phyloP scores from a whole-genome alignment of 2,329 filamentous ascomycete genomes.

The Alternaria conjuncta region DNA sequence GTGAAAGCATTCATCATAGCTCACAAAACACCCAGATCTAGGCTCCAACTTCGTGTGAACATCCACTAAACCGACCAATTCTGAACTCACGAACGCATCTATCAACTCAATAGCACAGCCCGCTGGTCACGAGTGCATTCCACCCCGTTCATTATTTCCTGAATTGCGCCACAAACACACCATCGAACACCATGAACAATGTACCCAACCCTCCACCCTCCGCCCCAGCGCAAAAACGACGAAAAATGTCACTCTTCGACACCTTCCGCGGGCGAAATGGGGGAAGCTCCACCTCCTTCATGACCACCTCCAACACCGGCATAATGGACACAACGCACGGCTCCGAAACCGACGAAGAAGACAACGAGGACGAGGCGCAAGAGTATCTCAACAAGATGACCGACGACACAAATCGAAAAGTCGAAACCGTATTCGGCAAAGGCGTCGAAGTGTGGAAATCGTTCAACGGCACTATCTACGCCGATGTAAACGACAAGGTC shows the following conservation, averaged over 20 bases:
- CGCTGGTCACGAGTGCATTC: not conserved
- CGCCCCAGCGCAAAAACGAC: not conserved
- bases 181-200: not conserved
- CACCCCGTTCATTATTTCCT: not conserved
- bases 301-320: not conserved
- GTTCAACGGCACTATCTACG: conserved; percentile 9
- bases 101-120: not conserved
- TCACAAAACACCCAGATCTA: not conserved
- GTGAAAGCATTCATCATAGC: not conserved
- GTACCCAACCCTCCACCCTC: not conserved
- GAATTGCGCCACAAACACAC: not conserved
- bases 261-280: conserved; percentile 7
- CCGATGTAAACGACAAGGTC: conserved; percentile 8
- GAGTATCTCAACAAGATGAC: conserved; percentile 13
- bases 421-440: conserved; percentile 13
- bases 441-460: conserved; percentile 14
- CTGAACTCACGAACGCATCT: not conserved
- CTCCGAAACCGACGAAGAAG: conserved; percentile 18
- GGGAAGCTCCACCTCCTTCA: not conserved
- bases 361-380: not conserved
- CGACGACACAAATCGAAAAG: conserved; percentile 5
- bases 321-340: not conserved
- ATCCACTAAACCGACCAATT: not conserved
- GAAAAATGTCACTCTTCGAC: not conserved
- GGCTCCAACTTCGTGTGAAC: not conserved